Percentiles rank a stretch among this genome's conserved stretches.
Evolutionary conservation across 495 filamentous ascomycete genomes (phyloP).

Genomic region (Xylaria venustula): DNA sequence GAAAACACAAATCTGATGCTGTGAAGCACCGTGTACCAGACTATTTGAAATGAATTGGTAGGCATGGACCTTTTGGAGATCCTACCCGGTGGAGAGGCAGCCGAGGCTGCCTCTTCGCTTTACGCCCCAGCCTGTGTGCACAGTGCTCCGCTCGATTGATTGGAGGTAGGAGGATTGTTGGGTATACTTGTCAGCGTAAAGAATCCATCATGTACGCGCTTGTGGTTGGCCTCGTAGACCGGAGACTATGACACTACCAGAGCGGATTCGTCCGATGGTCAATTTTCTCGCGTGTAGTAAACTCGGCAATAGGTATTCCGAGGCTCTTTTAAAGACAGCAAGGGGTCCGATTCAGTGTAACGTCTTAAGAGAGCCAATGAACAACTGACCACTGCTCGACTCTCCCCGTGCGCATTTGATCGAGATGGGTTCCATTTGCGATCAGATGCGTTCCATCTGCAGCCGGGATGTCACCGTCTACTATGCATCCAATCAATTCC

Average conservation of each 20-base stretch:
- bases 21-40: background rate
- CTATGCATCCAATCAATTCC: slow-evolving; percentile 13
- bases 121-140: too few relatives aligned
- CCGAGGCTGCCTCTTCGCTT: too few relatives aligned
- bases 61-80: too few relatives aligned
- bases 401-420: background rate
- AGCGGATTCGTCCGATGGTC: slow-evolving; percentile 9
- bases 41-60: too few relatives aligned
- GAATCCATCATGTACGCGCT: background rate
- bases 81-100: too few relatives aligned
- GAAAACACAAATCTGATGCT: slow-evolving; percentile 30
- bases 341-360: background rate
- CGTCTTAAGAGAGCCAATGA: slow-evolving; percentile 10
- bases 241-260: background rate
- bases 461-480: slow-evolving; percentile 13
- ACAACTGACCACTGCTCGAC: background rate
- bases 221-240: background rate
- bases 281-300: background rate
- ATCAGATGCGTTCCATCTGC: slow-evolving; percentile 7
- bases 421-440: too few relatives aligned
- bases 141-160: too few relatives aligned
- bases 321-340: slow-evolving; percentile 8
- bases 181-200: too few relatives aligned
- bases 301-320: slow-evolving; percentile 13
- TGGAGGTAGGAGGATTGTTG: too few relatives aligned